Evolutionary conservation across 805 yeast genomes (phyloP), one percentile per base, ranked within the genome.

Genomic region (Candida rishiriensis): DNA sequence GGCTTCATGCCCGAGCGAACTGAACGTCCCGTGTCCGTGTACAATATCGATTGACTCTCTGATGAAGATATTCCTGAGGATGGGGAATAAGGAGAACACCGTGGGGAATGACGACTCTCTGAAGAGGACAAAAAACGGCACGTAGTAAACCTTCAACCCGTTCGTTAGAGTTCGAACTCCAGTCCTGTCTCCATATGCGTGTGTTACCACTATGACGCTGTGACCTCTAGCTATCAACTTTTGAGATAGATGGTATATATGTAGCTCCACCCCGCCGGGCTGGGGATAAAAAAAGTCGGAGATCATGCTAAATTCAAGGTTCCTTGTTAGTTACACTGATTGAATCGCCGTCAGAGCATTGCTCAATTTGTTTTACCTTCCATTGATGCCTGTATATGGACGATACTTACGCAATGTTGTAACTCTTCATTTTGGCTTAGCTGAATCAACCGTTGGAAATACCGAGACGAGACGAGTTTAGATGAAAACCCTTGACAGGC

Each of bases 261-360:
- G 99, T 49, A 91, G 81, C 63, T 93, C 99, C 2, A 93, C 95
- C 10, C 99, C 99, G 3, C 99, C 99, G 0, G 97, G 85, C 61
- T 93, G 99, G 10, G 99, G 99, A 66, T 86, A 93, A 77, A 93
- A 93, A 71, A 89, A 93, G 65, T 93, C 99, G 36, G 95, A 86
- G 3, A 90, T 87, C 97, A 93, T 90, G 8, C 51, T 57, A 21
- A 16, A 10, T 11, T 9, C n/a, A 28, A 14, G 17, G 26, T 28
- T 26, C 8, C 9, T 16, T 29, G 42, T 39, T 38, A 40, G 49
- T 34, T 21, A 30, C 6, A 21, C 26, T 21, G 26, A 4, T 21
- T 7, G 4, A 5, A 21, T 21, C 26, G n/a, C n/a, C n/a, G n/a
- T n/a, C n/a, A n/a, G n/a, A n/a, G n/a, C n/a, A 21, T 21, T 21